Base-by-base conservation (phyloP, 75 land plant species). In the Ceratopteris richardii region DNA sequence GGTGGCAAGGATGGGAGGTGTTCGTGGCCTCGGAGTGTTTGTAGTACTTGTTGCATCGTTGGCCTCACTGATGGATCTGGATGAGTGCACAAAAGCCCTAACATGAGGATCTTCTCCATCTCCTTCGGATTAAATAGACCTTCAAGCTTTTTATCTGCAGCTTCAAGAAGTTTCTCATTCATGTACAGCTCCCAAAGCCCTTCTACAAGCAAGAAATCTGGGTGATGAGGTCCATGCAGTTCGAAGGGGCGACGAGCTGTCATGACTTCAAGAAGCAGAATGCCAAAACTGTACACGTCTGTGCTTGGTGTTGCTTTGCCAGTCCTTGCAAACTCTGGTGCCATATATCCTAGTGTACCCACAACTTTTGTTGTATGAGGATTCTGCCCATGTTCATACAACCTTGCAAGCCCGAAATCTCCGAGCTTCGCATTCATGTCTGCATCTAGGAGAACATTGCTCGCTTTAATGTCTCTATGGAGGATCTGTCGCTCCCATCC, bases 371-470 rank as follows among this genome's bases (percentile, higher is more conserved):
- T 78, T 19, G 78, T 74, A 13, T 47, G 40, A 10, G 65, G 66
- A 13, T 65, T 31, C 10, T 33, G 31, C 23, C 74, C 66, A 18
- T 70, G 73, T 2, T 81, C 74, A 36, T 72, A 51, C 28, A 72
- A 25, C 64, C 71, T 68, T 4, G 85, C 69, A 2, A 82, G 66
- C 24, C 85, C 85, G 44, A 82, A 82, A 44, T 83, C 86, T 13
- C 81, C 68, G 25, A 81, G 54, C 54, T 60, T 62, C 0, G 64
- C 80, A 27, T 74, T 74, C 23, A 79, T 27, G 0, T 78, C 69
- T 17, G 47, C 44, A 22, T 81, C 83, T 12, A 81, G 61, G 20
- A 81, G 31, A 0, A 81, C 80, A 40, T 81, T 81, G 59, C 67
- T 65, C 3, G 80, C 60, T 63, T 81, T 81, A 10, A 81, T 14